These are phyloP conservation scores for Evansstolkia leycettana DNA, from an alignment of 495 filamentous ascomycete species.

Conservation along the genomic window DNA sequence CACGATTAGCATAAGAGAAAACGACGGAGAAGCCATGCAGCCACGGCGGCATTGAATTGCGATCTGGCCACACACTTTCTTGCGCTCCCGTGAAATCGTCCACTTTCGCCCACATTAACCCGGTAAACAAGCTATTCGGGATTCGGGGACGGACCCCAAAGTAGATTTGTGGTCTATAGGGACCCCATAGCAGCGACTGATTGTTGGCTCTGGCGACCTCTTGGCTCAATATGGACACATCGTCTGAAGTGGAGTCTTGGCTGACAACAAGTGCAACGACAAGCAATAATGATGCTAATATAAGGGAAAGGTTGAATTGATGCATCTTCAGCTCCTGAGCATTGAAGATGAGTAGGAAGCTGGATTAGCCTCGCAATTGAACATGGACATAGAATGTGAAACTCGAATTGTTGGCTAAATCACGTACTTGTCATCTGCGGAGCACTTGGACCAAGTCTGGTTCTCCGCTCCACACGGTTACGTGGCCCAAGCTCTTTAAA, in stretches of 20 bases:
- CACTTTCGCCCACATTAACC: conserved; percentile 82
- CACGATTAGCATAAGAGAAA: too few species aligned
- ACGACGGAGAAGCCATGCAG: too few species aligned
- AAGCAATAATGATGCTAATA: conserved; percentile 20
- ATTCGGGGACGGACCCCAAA: conserved; percentile 86
- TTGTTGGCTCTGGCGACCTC: conserved; percentile 50
- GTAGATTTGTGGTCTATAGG: conserved; percentile 90
- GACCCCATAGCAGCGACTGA: conserved; percentile 87
- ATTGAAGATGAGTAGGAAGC: background rate
- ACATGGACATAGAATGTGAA: conserved; percentile 8
- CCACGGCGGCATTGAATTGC: background rate
- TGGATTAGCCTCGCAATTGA: conserved; percentile 8
- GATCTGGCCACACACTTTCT: conserved; percentile 61
- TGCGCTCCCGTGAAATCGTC: conserved; percentile 70
- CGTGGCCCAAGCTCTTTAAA: conserved; percentile 29
- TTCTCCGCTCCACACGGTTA: conserved; percentile 23
- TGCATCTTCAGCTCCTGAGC: conserved; percentile 15
- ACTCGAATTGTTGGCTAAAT: too few species aligned
- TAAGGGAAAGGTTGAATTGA: conserved; percentile 13
- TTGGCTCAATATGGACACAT: conserved; percentile 27
- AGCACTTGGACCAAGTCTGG: conserved; percentile 4
- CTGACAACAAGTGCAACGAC: conserved; percentile 20
- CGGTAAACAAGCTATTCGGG: conserved; percentile 71
- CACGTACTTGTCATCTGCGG: conserved; percentile 13
- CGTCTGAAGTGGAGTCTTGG: conserved; percentile 14